phyloP scores from a whole-genome alignment of 139 green algal species.

The Volvox africanus region DNA sequence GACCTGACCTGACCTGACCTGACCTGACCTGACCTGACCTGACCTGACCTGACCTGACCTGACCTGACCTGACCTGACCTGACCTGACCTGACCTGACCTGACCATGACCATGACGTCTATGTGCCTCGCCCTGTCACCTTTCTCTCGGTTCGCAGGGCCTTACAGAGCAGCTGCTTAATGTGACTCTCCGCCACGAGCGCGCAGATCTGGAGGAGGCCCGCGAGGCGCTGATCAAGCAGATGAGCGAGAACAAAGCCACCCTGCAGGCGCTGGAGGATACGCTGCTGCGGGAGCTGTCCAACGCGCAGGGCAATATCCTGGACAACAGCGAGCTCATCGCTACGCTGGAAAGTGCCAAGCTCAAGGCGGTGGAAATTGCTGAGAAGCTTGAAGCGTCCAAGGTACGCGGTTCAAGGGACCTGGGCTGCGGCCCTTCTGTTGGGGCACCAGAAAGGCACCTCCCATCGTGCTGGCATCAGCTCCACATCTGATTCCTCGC shows the following conservation, averaged over 20 bases:
- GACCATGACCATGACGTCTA: too few species aligned
- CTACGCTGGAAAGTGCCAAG: constrained; percentile 86
- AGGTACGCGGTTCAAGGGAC: constrained; percentile 1
- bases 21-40: too few species aligned
- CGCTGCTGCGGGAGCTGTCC: constrained; percentile 83
- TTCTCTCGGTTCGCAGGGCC: constrained; percentile 48
- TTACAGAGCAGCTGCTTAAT: constrained; percentile 91
- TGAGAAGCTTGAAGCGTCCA: constrained; percentile 79
- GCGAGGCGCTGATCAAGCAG: constrained; percentile 82
- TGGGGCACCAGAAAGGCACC: too few species aligned
- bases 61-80: too few species aligned
- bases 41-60: too few species aligned
- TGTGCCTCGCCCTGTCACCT: too few species aligned
- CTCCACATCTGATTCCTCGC: too few species aligned
- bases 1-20: too few species aligned
- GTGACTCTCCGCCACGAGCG: constrained; percentile 86
- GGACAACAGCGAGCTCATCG: constrained; percentile 88
- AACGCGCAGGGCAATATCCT: constrained; percentile 88
- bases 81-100: too few species aligned
- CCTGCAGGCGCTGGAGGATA: constrained; percentile 83
- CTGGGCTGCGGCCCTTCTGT: too few species aligned
- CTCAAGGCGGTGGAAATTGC: constrained; percentile 85
- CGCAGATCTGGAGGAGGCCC: constrained; percentile 77
- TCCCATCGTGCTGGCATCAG: too few species aligned
- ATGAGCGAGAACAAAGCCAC: constrained; percentile 88